These are phyloP conservation scores for Pachyrhizus erosus DNA, from an alignment of 306 rosid species.

Conservation along the genomic window DNA sequence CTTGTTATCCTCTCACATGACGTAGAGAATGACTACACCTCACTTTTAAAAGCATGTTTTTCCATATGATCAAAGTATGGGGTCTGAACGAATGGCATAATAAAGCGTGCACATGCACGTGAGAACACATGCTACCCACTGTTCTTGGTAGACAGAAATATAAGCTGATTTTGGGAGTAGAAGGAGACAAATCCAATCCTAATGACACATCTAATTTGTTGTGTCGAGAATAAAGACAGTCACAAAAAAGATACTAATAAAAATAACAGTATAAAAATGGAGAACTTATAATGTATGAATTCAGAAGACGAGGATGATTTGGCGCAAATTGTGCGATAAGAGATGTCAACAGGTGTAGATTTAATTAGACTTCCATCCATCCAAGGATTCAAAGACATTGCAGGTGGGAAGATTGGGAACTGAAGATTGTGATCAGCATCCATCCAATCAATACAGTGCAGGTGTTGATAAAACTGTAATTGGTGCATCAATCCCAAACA, in stretches of 20 bases:
- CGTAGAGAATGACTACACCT: conserved; percentile 11
- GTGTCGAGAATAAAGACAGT: neutral
- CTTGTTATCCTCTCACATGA: neutral
- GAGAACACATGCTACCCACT: conserved; percentile 58
- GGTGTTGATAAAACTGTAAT: neutral
- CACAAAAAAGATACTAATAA: neutral
- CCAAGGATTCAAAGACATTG: conserved; percentile 20
- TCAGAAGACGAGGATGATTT: conserved; percentile 8
- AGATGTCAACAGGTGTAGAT: neutral
- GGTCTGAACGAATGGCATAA: conserved; percentile 13
- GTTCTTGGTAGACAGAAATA: conserved; percentile 26
- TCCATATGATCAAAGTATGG: conserved; percentile 35
- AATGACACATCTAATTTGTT: conserved; percentile 8
- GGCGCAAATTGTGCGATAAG: neutral
- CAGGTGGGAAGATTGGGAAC: conserved; percentile 14
- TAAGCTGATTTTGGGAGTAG: conserved; percentile 23
- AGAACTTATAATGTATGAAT: neutral
- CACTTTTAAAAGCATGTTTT: conserved; percentile 32
- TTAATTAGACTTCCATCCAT: neutral
- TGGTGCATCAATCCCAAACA: conserved; percentile 1
- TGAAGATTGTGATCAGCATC: neutral
- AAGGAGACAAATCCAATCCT: conserved; percentile 3
- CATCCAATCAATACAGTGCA: conserved; percentile 19
- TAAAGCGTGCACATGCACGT: conserved; percentile 48
- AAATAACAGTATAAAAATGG: neutral